phyloP scores from a whole-genome alignment of 1,284 basidiomycete genomes.

The Neolentinus lepideus region DNA sequence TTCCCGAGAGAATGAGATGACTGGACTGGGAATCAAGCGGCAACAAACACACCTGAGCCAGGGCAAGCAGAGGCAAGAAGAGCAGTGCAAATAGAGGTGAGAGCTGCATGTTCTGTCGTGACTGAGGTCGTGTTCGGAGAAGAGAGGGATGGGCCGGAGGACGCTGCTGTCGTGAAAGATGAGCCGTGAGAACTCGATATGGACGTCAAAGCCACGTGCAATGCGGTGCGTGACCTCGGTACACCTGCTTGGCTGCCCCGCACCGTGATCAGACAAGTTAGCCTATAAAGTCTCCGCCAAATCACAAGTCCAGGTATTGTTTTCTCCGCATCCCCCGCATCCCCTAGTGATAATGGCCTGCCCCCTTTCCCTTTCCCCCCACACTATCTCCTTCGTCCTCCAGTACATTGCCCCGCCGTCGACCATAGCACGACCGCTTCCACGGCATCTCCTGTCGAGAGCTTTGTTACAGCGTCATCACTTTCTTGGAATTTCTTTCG shows the following conservation, averaged over 20 bases:
- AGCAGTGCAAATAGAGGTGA: constrained; percentile 19
- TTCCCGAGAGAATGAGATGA: constrained; percentile 1
- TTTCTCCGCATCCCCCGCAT: constrained; percentile 3
- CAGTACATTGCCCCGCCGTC: constrained; percentile 52
- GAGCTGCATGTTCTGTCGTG: constrained; percentile 16
- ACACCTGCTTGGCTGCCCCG: background rate
- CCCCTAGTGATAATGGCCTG: constrained; percentile 17
- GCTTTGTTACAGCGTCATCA: constrained; percentile 58
- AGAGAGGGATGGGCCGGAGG: background rate
- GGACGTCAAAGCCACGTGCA: background rate
- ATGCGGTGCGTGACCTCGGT: background rate
- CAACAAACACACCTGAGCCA: constrained; percentile 25
- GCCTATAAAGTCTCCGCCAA: background rate
- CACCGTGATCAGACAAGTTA: background rate
- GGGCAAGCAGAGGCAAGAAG: constrained; percentile 22
- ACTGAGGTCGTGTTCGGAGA: constrained; percentile 2
- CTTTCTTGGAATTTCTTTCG: constrained; percentile 47
- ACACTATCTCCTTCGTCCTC: constrained; percentile 39
- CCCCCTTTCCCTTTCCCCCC: constrained; percentile 29
- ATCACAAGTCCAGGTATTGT: background rate
- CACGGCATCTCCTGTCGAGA: constrained; percentile 52
- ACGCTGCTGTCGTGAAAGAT: background rate
- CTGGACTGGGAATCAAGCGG: background rate
- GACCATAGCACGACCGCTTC: constrained; percentile 39
- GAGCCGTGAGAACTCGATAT: background rate